phyloP scores from a whole-genome alignment of 345 rosid genomes.

The Hibiscus mutabilis region DNA sequence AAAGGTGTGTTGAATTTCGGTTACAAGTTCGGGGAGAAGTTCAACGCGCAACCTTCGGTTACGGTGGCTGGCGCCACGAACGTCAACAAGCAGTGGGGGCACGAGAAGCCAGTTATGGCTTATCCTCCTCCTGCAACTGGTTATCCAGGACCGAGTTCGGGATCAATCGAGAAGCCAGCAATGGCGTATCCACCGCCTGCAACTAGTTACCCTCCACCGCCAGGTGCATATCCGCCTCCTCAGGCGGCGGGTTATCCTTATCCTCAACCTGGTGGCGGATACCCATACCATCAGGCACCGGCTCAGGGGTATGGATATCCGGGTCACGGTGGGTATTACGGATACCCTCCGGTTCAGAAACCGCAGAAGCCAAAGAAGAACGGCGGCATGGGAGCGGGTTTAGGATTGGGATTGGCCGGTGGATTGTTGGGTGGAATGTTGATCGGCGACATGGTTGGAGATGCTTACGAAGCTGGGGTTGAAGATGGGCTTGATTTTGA shows the following conservation, averaged over 20 bases:
- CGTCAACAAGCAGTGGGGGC: background rate
- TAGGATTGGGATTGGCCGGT: constrained; percentile 37
- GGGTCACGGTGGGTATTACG: constrained; percentile 26
- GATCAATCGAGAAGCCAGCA: constrained; percentile 2
- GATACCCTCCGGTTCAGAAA: constrained; percentile 16
- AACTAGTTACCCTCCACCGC: constrained; percentile 6
- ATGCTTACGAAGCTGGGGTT: constrained; percentile 4
- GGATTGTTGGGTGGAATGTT: constrained; percentile 34
- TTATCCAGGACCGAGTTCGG: constrained; percentile 14
- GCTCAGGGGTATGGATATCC: background rate
- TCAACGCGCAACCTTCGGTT: background rate
- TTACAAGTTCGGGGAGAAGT: constrained; percentile 35
- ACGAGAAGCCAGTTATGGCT: constrained; percentile 20
- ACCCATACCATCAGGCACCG: background rate
- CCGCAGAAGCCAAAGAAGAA: constrained; percentile 25
- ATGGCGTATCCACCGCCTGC: constrained; percentile 18
- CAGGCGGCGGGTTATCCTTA: background rate
- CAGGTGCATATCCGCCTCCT: constrained; percentile 13
- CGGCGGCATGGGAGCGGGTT: constrained; percentile 12
- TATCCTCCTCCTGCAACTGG: constrained; percentile 21
- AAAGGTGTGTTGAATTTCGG: constrained; percentile 36
- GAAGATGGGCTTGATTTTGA: constrained; percentile 12
- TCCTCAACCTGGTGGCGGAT: background rate
- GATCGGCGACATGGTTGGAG: constrained; percentile 26
- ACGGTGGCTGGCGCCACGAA: background rate